Evolutionary conservation across 1,139 yeast species (phyloP).

Genomic region (Hemisphaericaspora subhashii): DNA sequence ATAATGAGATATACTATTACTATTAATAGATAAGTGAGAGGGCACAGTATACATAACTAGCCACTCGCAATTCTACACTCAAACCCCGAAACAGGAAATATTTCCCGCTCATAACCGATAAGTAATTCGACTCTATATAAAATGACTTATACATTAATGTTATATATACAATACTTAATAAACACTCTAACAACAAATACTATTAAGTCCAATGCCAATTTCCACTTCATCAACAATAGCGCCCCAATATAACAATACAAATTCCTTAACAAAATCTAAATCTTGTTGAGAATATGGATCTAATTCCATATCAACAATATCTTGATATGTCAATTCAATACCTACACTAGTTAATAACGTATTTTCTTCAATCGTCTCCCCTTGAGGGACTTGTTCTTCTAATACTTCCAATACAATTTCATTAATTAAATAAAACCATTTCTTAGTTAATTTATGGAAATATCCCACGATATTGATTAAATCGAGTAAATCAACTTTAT

Average conservation of each 20-base stretch:
- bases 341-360: constrained; percentile 15
- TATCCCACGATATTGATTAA: constrained; percentile 49
- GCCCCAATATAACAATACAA: constrained; percentile 60
- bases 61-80: too few relatives aligned
- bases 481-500: constrained; percentile 13
- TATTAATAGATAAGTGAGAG: too few relatives aligned
- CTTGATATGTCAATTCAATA: constrained; percentile 52
- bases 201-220: constrained; percentile 34
- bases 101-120: too few relatives aligned
- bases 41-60: too few relatives aligned
- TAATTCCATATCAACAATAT: constrained; percentile 68
- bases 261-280: constrained; percentile 51
- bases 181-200: constrained; percentile 27
- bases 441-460: constrained; percentile 53
- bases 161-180: too few relatives aligned
- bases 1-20: too few relatives aligned
- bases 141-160: too few relatives aligned
- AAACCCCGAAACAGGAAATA: too few relatives aligned
- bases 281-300: constrained; percentile 69
- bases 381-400: constrained; percentile 6
- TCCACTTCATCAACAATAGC: constrained; percentile 30
- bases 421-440: constrained; percentile 41
- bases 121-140: too few relatives aligned
- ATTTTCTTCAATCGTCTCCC: constrained; percentile 7
- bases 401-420: constrained; percentile 32